These are phyloP conservation scores for Sergeia podlipaevii DNA, from an alignment of 208 protist genomes.

Conservation along the genomic window DNA sequence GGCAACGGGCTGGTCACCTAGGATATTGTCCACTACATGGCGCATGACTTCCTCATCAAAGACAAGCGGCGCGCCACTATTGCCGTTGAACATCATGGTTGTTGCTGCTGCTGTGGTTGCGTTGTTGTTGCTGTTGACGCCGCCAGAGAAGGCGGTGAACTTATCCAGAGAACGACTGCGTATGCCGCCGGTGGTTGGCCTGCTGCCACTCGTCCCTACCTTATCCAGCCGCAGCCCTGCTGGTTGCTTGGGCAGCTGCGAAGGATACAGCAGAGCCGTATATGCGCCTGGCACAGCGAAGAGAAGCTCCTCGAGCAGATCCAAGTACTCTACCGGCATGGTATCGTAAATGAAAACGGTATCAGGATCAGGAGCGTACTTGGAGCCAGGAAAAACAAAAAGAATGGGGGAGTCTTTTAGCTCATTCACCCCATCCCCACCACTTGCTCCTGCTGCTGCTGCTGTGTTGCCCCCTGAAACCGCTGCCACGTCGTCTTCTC, in stretches of 20 bases:
- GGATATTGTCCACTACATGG: too few species aligned
- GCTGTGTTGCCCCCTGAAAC: not conserved
- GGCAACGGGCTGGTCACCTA: too few species aligned
- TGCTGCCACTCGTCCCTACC: too few species aligned
- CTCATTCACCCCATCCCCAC: not conserved
- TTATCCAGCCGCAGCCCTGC: too few species aligned
- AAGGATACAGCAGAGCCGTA: constrained; percentile 2
- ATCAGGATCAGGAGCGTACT: constrained; percentile 21
- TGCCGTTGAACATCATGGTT: not conserved
- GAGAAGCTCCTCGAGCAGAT: constrained; percentile 58
- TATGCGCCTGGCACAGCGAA: constrained; percentile 32
- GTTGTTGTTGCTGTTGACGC: not conserved
- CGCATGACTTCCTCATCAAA: too few species aligned
- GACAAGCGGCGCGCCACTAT: not conserved
- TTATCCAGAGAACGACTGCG: not conserved
- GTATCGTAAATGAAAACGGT: constrained; percentile 39
- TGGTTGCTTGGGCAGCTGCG: not conserved
- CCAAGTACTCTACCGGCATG: constrained; percentile 66
- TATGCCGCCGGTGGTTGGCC: too few species aligned
- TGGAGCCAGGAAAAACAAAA: constrained; percentile 26
- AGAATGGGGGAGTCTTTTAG: not conserved
- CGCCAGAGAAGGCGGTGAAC: not conserved
- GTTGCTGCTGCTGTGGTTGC: not conserved
- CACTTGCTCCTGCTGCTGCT: not conserved
- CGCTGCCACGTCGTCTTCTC: not conserved